phyloP scores from a whole-genome alignment of 2,329 filamentous ascomycete genomes.

The Trichoderma citrinoviride region DNA sequence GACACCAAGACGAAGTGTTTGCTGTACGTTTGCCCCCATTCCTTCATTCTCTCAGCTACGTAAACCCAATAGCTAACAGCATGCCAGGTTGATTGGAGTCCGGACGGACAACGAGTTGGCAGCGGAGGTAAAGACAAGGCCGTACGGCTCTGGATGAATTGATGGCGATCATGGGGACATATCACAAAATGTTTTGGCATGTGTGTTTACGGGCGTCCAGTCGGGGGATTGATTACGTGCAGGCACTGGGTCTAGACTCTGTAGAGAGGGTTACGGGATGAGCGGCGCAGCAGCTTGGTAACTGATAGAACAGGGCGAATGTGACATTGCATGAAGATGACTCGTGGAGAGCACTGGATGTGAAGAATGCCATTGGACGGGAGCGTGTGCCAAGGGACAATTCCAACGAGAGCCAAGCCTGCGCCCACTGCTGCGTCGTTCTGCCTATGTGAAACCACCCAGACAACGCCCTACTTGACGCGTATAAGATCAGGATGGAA shows the following conservation, averaged over 20 bases:
- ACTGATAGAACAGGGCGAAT: background rate
- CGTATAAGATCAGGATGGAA: background rate
- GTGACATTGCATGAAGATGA: constrained; percentile 5
- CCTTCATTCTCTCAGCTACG: background rate
- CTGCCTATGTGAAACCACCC: background rate
- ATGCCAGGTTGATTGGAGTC: constrained; percentile 75
- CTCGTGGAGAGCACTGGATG: background rate
- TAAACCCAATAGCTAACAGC: background rate
- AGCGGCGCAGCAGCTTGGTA: background rate
- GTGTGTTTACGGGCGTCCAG: constrained; percentile 1
- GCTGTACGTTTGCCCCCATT: constrained; percentile 46
- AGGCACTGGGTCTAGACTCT: constrained; percentile 14
- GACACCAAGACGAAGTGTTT: constrained; percentile 90
- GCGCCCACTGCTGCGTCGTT: background rate
- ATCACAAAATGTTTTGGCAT: constrained; percentile 1
- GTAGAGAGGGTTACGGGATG: constrained; percentile 4
- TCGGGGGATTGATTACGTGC: constrained; percentile 4
- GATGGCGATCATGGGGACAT: constrained; percentile 22
- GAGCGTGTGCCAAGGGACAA: background rate
- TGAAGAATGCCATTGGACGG: background rate
- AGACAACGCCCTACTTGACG: constrained; percentile 5
- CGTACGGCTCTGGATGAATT: constrained; percentile 65
- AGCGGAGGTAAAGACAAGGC: constrained; percentile 93
- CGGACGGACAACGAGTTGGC: constrained; percentile 82
- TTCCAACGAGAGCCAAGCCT: background rate